These are phyloP conservation scores for Penicillium verrucosum DNA, from an alignment of 2,329 filamentous ascomycete genomes.

Conservation along the genomic window DNA sequence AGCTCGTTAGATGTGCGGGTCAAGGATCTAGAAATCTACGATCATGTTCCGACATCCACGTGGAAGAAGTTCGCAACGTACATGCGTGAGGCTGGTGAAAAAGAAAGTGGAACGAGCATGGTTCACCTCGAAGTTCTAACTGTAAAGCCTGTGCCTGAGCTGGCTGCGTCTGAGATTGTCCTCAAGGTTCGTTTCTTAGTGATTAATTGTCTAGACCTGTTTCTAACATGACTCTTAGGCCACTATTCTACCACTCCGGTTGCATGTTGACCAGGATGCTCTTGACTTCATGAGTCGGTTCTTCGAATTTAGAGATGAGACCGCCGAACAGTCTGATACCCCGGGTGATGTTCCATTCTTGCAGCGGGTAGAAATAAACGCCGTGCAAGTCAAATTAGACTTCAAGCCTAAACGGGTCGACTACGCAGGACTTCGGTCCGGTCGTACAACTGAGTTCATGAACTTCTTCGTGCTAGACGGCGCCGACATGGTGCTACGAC, in stretches of 20 bases:
- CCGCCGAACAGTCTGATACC: constrained; percentile 49
- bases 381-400: constrained; percentile 80
- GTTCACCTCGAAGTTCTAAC: constrained; percentile 83
- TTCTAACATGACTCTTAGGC: constrained; percentile 42
- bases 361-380: constrained; percentile 81
- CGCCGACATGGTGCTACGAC: constrained; percentile 78
- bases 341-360: constrained; percentile 78
- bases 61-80: constrained; percentile 99
- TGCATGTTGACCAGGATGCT: constrained; percentile 96
- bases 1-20: constrained; percentile 83
- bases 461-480: constrained; percentile 94
- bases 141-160: constrained; percentile 77
- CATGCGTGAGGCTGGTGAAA: constrained; percentile 78
- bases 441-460: constrained; percentile 96
- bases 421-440: constrained; percentile 86
- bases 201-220: neutral
- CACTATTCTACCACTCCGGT: constrained; percentile 74
- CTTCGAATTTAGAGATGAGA: constrained; percentile 93
- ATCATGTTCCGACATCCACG: constrained; percentile 89
- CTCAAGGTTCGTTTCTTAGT: constrained; percentile 55
- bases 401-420: constrained; percentile 99
- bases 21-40: constrained; percentile 81
- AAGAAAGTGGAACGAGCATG: constrained; percentile 85
- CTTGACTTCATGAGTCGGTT: constrained; percentile 96
- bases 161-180: constrained; percentile 87